phyloP scores from a whole-genome alignment of 306 rosid species.

The Lotus japonicus region DNA sequence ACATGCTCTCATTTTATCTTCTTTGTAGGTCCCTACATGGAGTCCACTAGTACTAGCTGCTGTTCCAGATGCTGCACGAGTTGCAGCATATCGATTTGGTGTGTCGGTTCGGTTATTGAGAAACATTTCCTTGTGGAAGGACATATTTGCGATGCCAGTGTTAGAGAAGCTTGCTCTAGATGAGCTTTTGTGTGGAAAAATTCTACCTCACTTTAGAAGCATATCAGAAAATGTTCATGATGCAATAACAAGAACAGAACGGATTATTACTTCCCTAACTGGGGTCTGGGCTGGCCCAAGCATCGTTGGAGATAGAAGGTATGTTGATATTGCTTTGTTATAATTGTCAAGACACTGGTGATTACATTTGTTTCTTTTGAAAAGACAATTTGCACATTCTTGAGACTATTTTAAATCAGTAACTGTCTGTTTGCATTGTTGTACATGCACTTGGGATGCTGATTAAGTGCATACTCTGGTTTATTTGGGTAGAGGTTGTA shows the following conservation, averaged over 20 bases:
- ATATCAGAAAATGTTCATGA: slow-evolving; percentile 75
- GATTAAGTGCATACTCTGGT: neutral
- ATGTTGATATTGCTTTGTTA: slow-evolving; percentile 8
- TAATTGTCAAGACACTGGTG: neutral
- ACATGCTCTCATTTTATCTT: slow-evolving; percentile 4
- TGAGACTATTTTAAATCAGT: neutral
- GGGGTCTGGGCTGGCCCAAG: slow-evolving; percentile 88
- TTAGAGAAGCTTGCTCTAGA: slow-evolving; percentile 88
- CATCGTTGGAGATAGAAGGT: slow-evolving; percentile 61
- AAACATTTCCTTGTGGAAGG: slow-evolving; percentile 91
- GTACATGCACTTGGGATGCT: neutral
- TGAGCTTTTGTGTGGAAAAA: slow-evolving; percentile 72
- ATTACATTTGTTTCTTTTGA: neutral
- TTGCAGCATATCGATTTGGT: slow-evolving; percentile 90
- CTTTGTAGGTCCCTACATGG: slow-evolving; percentile 84
- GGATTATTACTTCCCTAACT: slow-evolving; percentile 66
- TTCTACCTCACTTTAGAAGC: slow-evolving; percentile 79
- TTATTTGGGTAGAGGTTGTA: neutral
- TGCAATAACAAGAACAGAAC: slow-evolving; percentile 86
- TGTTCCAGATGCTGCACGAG: slow-evolving; percentile 84
- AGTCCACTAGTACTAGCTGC: slow-evolving; percentile 60
- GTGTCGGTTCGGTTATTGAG: slow-evolving; percentile 80
- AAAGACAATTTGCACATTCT: slow-evolving; percentile 11
- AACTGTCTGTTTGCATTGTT: neutral
- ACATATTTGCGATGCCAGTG: slow-evolving; percentile 63